These are phyloP conservation scores for Geosiphon pyriformis DNA, from an alignment of 192 early-diverging fungal species.

Conservation along the genomic window DNA sequence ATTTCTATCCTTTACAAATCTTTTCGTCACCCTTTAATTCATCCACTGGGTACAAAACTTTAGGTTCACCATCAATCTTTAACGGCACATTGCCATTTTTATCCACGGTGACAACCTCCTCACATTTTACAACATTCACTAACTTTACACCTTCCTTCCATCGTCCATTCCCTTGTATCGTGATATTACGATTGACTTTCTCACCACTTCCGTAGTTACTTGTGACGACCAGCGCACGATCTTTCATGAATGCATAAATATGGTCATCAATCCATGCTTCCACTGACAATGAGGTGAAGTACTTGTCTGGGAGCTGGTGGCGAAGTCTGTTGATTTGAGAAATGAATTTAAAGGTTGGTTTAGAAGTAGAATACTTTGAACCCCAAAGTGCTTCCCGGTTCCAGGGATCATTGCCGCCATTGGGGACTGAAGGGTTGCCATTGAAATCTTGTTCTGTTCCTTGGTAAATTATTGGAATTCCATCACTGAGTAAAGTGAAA, in stretches of 20 bases:
- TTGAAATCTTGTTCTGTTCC: slow-evolving; percentile 27
- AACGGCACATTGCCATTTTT: neutral
- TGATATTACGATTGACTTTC: neutral
- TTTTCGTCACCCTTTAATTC: neutral
- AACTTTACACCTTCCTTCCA: neutral
- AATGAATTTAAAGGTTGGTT: slow-evolving; percentile 22
- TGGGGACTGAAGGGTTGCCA: slow-evolving; percentile 13
- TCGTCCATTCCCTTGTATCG: neutral
- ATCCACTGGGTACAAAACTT: slow-evolving; percentile 1
- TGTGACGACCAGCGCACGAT: slow-evolving; percentile 18
- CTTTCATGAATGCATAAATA: slow-evolving; percentile 27
- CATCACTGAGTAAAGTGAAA: slow-evolving; percentile 20
- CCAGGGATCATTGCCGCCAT: slow-evolving; percentile 25
- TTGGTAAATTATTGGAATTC: slow-evolving; percentile 29
- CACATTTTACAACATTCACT: slow-evolving; percentile 5
- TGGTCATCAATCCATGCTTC: slow-evolving; percentile 18
- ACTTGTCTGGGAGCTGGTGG: neutral
- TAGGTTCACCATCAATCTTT: slow-evolving; percentile 5
- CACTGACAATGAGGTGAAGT: neutral
- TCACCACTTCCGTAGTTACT: slow-evolving; percentile 26
- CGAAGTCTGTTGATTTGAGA: slow-evolving; percentile 17
- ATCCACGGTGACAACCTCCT: slow-evolving; percentile 8
- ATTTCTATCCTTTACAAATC: too few species aligned
- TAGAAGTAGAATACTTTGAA: slow-evolving; percentile 12
- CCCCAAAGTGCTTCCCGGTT: slow-evolving; percentile 30